Percentiles rank a stretch among this genome's conserved stretches.
phyloP scores from a whole-genome alignment of 805 yeast genomes.

The Pichia manshurica region DNA sequence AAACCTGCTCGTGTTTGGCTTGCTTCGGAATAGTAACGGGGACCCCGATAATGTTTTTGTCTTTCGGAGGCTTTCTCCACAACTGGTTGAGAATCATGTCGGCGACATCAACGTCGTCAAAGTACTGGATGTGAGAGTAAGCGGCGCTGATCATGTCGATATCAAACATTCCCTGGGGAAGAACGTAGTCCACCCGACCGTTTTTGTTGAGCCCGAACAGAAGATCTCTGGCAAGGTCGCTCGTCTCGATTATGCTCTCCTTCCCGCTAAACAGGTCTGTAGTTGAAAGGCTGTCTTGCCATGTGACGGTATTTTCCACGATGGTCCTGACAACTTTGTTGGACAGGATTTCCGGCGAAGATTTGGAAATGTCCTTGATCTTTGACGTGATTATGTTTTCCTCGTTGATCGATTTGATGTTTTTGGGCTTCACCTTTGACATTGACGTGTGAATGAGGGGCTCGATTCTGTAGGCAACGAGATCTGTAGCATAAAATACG shows the following conservation, averaged over 20 bases:
- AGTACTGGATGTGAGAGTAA: conserved; percentile 83
- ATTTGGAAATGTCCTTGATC: conserved; percentile 5
- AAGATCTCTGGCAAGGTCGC: conserved; percentile 26
- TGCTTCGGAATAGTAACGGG: no score
- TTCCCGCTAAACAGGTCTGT: conserved; percentile 8
- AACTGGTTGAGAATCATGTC: conserved; percentile 66
- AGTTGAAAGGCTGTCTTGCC: neutral
- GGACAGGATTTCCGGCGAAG: conserved; percentile 25
- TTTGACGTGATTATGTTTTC: conserved; percentile 39
- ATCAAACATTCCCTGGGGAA: conserved; percentile 76
- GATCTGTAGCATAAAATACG: conserved; percentile 86
- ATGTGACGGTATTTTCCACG: conserved; percentile 7
- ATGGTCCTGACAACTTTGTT: conserved; percentile 18
- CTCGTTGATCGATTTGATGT: conserved; percentile 47
- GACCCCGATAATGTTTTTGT: neutral
- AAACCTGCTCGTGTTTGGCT: no score
- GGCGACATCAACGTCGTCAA: conserved; percentile 81
- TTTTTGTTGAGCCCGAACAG: conserved; percentile 52
- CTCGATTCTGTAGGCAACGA: conserved; percentile 84
- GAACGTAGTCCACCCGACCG: conserved; percentile 77
- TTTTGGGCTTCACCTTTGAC: conserved; percentile 46
- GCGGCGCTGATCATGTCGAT: conserved; percentile 73
- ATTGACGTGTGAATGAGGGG: conserved; percentile 59
- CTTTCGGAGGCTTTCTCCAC: conserved; percentile 13
- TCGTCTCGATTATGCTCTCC: conserved; percentile 20